Evolutionary conservation across 2,329 filamentous ascomycete genomes (phyloP), one percentile per base, ranked within the genome.

Genomic region (Aaosphaeria pasadenensis): DNA sequence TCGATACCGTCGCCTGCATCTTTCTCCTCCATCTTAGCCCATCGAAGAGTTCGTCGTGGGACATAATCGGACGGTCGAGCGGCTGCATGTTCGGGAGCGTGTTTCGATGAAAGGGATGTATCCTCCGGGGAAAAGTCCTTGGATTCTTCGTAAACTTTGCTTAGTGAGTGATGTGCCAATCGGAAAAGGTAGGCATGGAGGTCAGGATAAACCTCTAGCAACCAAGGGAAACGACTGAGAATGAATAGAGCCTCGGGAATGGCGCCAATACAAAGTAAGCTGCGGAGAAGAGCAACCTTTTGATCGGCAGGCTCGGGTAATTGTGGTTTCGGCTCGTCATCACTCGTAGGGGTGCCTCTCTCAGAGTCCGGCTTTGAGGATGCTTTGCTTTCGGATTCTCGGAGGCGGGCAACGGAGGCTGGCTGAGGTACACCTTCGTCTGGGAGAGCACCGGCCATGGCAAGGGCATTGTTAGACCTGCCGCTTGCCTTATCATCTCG

Each of bases 201-300:
- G 41, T 96, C 89, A 1, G 89, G 85, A 55, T 89, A 92, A 4
- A 86, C 83, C 49, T 96, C 91, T 7, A 90, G 81, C 42, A 99
- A 80, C 91, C 94, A 99, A 11, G 91, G 89, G 60, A 96, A 96
- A 46, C 88, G 86, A 32, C 92, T 92, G 6, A 96, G 81, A 47
- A 99, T 89, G 68, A 92, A 97, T 1, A 99, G 77, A 1, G 94
- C 86, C 71, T 99, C 94, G 0, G 94, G 94, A 32, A 99, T 78
- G 30, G 94, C 92, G 38, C 95, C 94, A 49, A 96, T 94, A 4
- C 88, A 88, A 2, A 99, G 80, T 11, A 99, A 78, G 57, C 91
- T 91, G 54, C 87, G 89, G 24, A 99, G 78, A 1, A 99, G 77
- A 40, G 86, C 77, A 0, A 92, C 84, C 71, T 99, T 99, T 63